Conservation (phyloP, 805 yeast genomes). For the Candida parachauliodes region DNA sequence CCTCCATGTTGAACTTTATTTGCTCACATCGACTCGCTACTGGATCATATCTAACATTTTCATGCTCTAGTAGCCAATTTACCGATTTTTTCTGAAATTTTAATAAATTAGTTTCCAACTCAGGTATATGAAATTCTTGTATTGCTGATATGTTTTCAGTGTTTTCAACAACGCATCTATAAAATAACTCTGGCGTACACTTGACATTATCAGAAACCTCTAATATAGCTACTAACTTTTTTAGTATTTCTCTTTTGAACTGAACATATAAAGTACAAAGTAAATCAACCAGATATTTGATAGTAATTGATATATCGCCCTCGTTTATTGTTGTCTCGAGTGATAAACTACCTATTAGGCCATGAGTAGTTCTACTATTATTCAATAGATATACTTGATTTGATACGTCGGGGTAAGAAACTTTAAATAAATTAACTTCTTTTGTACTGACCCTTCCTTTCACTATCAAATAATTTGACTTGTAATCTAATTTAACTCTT, state of each 20-base stretch:
- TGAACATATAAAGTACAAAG: slow-evolving; percentile 2
- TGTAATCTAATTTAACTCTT: background rate
- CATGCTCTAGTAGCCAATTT: slow-evolving; percentile 53
- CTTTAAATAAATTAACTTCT: background rate
- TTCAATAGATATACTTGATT: slow-evolving; percentile 7
- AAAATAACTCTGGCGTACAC: slow-evolving; percentile 40
- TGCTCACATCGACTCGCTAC: slow-evolving; percentile 18
- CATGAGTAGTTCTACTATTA: slow-evolving; percentile 6
- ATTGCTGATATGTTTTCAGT: slow-evolving; percentile 22
- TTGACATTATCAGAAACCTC: slow-evolving; percentile 12
- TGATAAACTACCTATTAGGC: slow-evolving; percentile 1
- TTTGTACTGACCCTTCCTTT: slow-evolving; percentile 7
- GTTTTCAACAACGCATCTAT: slow-evolving; percentile 45
- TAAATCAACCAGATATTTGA: slow-evolving; percentile 2
- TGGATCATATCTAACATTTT: slow-evolving; percentile 38
- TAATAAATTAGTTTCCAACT: slow-evolving; percentile 40
- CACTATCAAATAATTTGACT: background rate
- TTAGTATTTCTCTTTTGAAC: slow-evolving; percentile 2
- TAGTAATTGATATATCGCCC: background rate
- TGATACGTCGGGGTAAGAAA: slow-evolving; percentile 2
- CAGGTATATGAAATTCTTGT: slow-evolving; percentile 33
- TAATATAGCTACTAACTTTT: background rate
- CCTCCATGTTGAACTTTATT: slow-evolving; percentile 16
- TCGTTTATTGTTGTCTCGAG: background rate
- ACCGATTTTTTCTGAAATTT: slow-evolving; percentile 54